These are phyloP conservation scores for Pontederia crassipes DNA, from an alignment of 176 grass and related monocot species.

Conservation along the genomic window DNA sequence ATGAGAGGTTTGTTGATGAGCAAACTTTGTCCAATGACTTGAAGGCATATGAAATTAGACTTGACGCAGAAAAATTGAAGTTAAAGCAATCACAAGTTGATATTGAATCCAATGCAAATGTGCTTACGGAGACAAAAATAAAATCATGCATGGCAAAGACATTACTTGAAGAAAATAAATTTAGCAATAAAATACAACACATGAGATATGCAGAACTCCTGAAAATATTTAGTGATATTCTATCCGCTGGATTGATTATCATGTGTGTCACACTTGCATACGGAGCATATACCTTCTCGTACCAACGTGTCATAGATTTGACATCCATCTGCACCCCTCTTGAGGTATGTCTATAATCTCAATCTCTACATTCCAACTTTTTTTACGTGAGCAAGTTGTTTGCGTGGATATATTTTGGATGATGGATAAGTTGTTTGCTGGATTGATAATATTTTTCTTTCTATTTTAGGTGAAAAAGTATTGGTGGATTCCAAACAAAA, in stretches of 20 bases:
- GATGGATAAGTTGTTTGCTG: too few relatives aligned
- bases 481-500: conserved; percentile 74
- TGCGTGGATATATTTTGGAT: not conserved
- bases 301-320: conserved; percentile 30
- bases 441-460: not conserved
- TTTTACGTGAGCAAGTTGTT: not conserved
- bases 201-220: conserved; percentile 44
- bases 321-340: conserved; percentile 43
- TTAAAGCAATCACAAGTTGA: conserved; percentile 62
- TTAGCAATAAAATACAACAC: conserved; percentile 67
- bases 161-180: conserved; percentile 61
- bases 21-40: conserved; percentile 69
- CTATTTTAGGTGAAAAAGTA: conserved; percentile 54
- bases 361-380: not conserved
- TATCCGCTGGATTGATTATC: conserved; percentile 70
- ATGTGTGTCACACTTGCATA: conserved; percentile 66
- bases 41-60: conserved; percentile 69
- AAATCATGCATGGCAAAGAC: conserved; percentile 72
- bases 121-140: conserved; percentile 63
- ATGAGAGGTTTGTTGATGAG: conserved; percentile 67
- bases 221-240: conserved; percentile 61
- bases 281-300: conserved; percentile 64
- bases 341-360: conserved; percentile 27
- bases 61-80: conserved; percentile 63
- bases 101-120: conserved; percentile 48